These are phyloP conservation scores for Fusarium marasasianum DNA, from an alignment of 2,329 filamentous ascomycete species.

Conservation along the genomic window DNA sequence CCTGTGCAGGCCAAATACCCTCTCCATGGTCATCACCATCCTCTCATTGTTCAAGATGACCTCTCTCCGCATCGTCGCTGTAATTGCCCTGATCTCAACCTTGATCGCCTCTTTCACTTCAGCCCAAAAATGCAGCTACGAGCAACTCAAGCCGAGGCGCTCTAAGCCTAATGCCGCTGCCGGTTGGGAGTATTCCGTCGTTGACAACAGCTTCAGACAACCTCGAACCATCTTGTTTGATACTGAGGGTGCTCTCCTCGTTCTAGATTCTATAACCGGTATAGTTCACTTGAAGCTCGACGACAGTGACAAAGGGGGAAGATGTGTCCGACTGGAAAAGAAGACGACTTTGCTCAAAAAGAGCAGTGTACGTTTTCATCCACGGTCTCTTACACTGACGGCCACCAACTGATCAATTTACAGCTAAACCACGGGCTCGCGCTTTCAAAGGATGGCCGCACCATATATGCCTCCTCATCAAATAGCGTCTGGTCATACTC, in stretches of 20 bases:
- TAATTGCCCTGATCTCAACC: constrained; percentile 4
- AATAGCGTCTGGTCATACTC: constrained; percentile 70
- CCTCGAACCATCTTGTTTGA: constrained; percentile 60
- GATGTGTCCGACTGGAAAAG: constrained; percentile 52
- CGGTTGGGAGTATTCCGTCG: constrained; percentile 57
- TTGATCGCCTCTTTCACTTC: constrained; percentile 6
- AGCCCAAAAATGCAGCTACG: constrained; percentile 16
- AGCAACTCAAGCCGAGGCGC: constrained; percentile 49
- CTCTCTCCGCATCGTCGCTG: constrained; percentile 14
- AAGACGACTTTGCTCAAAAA: constrained; percentile 51
- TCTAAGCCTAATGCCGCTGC: constrained; percentile 50
- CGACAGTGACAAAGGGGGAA: constrained; percentile 55
- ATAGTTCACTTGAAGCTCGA: constrained; percentile 53
- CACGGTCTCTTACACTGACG: not conserved
- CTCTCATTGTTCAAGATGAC: constrained; percentile 16
- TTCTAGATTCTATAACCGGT: constrained; percentile 55
- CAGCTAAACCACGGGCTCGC: constrained; percentile 68
- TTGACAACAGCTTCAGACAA: constrained; percentile 52
- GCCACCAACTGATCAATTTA: constrained; percentile 3
- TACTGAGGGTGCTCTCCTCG: constrained; percentile 54
- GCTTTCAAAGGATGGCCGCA: constrained; percentile 61
- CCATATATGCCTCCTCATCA: constrained; percentile 65
- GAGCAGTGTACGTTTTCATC: constrained; percentile 44
- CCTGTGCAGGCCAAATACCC: not conserved
- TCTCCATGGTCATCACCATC: not conserved